Base-by-base conservation (phyloP, 139 green algal genomes). In the Coelastrella sp. region DNA sequence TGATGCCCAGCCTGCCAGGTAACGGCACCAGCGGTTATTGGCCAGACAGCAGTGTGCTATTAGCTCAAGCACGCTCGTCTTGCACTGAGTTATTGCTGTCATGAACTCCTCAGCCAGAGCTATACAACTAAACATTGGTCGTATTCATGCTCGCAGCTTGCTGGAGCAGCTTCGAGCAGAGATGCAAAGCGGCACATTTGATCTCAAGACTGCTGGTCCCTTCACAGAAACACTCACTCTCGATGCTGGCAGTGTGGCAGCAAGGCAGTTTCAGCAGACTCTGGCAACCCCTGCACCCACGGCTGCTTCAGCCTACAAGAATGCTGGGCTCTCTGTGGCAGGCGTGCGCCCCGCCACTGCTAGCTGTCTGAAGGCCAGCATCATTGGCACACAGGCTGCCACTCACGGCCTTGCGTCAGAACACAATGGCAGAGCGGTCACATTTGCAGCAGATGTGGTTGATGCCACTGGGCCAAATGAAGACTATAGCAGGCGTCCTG, bases 1-100 rank as follows among this genome's bases (percentile, higher is more conserved):
- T 75, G 76, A 89, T 0, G 95, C 95, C 0, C 88, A 96, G 90
- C 95, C 95, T 8, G 78, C 89, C 17, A 94, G 85, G 93, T 95
- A 71, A 71, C 17, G 73, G 73, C 8, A 11, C 7, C 73, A 20
- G 16, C 7, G 73, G 73, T 78, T 11, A 11, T 47, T 20, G 13
- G 61, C 11, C 61, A 10, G 73, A 10, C 13, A 78, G 73, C 73
- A 78, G 73, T 11, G 20, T 32, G 16, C 73, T 47, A 32, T 78
- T 16, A 47, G 73, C 6, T 32, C 32, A 47, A 47, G 32, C 32
- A 47, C 32, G 32, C 32, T 47, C 32, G 32, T 47, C 32, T 47
- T 47, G 32, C 32, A 47, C 32, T 47, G 32, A 47, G 32, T 47
- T 47, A 47, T 47, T 47, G 32, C 32, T 47, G 32, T 47, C 32